Evolutionary conservation across 495 filamentous ascomycete genomes (phyloP).

Genomic region (Geopyxis carbonaria): DNA sequence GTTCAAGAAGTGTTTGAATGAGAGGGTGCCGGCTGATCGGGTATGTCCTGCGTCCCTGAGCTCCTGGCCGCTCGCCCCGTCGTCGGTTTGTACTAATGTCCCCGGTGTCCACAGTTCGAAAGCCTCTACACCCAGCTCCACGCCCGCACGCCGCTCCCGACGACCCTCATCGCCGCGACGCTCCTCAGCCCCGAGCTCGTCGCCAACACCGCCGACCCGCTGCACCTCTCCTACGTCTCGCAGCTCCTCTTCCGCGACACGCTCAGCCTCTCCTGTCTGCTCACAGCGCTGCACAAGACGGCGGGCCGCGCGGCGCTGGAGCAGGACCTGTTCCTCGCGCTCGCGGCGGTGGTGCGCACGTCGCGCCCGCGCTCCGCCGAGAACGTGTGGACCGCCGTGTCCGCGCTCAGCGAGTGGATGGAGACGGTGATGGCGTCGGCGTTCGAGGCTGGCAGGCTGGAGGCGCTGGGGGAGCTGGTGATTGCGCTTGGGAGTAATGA

Average conservation of each 20-base stretch:
- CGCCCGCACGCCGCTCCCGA: conserved; percentile 14
- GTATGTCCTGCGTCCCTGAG: neutral
- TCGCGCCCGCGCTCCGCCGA: conserved; percentile 19
- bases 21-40: neutral
- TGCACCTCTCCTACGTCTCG: conserved; percentile 20
- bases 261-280: conserved; percentile 16
- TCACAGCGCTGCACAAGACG: conserved; percentile 15
- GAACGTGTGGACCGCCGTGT: conserved; percentile 19
- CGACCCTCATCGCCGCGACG: conserved; percentile 12
- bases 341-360: conserved; percentile 12
- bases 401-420: conserved; percentile 23
- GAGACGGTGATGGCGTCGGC: conserved; percentile 31
- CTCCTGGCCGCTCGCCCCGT: neutral
- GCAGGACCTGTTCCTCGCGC: conserved; percentile 17
- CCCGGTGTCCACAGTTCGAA: conserved; percentile 15
- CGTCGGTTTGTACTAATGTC: too few species aligned
- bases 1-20: neutral
- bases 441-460: conserved; percentile 29
- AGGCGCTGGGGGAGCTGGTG: conserved; percentile 35
- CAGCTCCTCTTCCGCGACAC: conserved; percentile 21
- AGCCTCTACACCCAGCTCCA: conserved; percentile 18
- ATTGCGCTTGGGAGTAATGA: conserved; percentile 40
- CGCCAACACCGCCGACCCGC: conserved; percentile 13
- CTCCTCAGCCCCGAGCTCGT: conserved; percentile 18
- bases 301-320: conserved; percentile 15